Evolutionary conservation across 23 red algal genomes (phyloP), one percentile per base, ranked within the genome.

Genomic region (Gracilaria gracilis): DNA sequence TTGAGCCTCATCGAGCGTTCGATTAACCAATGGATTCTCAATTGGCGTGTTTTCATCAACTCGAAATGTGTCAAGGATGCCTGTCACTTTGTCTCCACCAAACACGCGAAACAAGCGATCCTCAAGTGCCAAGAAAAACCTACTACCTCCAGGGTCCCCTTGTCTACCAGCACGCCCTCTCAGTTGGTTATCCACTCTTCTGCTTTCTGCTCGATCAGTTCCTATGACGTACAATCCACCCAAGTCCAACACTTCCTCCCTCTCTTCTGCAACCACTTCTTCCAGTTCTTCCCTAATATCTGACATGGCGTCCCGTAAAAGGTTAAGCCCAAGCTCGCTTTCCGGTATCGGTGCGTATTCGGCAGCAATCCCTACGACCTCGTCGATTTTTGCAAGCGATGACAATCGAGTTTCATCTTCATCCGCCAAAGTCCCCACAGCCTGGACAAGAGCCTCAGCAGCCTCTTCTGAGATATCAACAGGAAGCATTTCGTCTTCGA

Each of bases 151-250:
- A 8, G 97, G 97, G 72, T 99, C 97, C 28, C 97, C 97, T 71
- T 99, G 97, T 15, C 97, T 81, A 28, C 97, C 97, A 34, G 97
- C 86, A 49, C 97, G 72, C n/a, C 97, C 97, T 61, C 97, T 85
- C 42, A 99, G 67, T 79, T 99, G 97, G 75, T 99, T 99, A 54
- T 99, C 97, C 29, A 99, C 88, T 35, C 97, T 92, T 55, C 91
- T 67, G 27, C 94, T 94, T 67, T 99, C 97, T 12, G 95, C 90
- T 42, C 94, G 76, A 53, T 99, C 95, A 23, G 97, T 99, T n/a
- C 97, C 97, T 65, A 99, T 94, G 1, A 99, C 85, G 62, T 96
- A 95, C 83, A 99, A 58, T 50, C 97, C 97, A 25, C 97, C 97
- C 36, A 94, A 72, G 33, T 96, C 81, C 15, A 99, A 42, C 35